Evolutionary conservation across 805 yeast species (phyloP).

Genomic region (Spathaspora sp.): DNA sequence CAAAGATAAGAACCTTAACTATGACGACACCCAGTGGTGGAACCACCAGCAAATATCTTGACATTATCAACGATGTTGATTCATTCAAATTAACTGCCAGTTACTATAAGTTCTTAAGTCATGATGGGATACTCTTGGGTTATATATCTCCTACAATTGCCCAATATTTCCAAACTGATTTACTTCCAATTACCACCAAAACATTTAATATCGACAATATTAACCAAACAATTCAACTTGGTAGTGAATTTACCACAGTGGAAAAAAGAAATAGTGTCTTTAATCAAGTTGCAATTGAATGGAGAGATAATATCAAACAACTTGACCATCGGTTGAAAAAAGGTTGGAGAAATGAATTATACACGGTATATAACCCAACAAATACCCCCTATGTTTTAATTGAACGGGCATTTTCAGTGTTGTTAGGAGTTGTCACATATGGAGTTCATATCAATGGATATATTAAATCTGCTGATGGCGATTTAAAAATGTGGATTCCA

Average conservation of each 20-base stretch:
- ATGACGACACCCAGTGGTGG: slow-evolving; percentile 3
- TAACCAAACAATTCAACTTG: slow-evolving; percentile 23
- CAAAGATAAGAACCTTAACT: background rate
- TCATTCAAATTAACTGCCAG: slow-evolving; percentile 17
- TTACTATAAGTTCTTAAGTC: slow-evolving; percentile 25
- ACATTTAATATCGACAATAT: slow-evolving; percentile 19
- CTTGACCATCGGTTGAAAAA: slow-evolving; percentile 30
- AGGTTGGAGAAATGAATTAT: slow-evolving; percentile 88
- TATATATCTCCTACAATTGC: slow-evolving; percentile 24
- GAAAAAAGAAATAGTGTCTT: slow-evolving; percentile 42
- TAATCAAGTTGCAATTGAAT: slow-evolving; percentile 35
- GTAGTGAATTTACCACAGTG: slow-evolving; percentile 25
- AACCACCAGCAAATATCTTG: slow-evolving; percentile 2
- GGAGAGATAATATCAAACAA: slow-evolving; percentile 28
- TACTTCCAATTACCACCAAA: slow-evolving; percentile 5
- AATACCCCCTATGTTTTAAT: slow-evolving; percentile 58
- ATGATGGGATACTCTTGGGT: slow-evolving; percentile 27
- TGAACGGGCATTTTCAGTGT: slow-evolving; percentile 79
- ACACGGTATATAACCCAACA: slow-evolving; percentile 60
- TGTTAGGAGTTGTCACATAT: slow-evolving; percentile 83
- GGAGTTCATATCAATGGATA: slow-evolving; percentile 90
- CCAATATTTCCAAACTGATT: slow-evolving; percentile 11
- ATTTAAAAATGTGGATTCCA: slow-evolving; percentile 76
- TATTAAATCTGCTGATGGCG: slow-evolving; percentile 37
- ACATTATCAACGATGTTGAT: slow-evolving; percentile 26